Conservation (phyloP, 345 rosid genomes). For the Passiflora organensis region DNA sequence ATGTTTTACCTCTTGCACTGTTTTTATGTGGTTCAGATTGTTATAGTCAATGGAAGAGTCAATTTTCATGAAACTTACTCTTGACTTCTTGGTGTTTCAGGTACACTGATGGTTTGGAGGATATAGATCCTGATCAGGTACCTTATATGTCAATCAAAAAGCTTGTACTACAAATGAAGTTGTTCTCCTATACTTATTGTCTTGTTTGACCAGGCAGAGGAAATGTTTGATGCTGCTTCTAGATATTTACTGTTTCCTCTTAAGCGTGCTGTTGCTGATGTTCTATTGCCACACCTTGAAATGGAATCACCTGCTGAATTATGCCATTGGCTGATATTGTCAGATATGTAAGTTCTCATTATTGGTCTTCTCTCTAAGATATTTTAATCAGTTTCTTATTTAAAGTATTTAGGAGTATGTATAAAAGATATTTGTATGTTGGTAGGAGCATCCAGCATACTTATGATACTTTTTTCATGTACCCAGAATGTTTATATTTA, state of each 20-base stretch:
- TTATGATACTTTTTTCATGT: background rate
- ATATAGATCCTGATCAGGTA: constrained; percentile 80
- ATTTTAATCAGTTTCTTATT: constrained; percentile 2
- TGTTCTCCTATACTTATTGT: constrained; percentile 7
- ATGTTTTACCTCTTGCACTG: constrained; percentile 8
- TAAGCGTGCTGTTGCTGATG: constrained; percentile 95
- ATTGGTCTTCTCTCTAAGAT: constrained; percentile 7
- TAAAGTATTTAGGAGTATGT: background rate
- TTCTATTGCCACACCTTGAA: constrained; percentile 71
- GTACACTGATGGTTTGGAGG: constrained; percentile 92
- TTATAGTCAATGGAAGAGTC: constrained; percentile 2
- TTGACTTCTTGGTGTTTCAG: constrained; percentile 40
- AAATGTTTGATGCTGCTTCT: constrained; percentile 94
- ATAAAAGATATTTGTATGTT: background rate
- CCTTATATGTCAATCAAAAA: constrained; percentile 6
- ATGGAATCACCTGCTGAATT: constrained; percentile 74
- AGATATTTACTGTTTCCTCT: constrained; percentile 89
- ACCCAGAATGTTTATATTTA: background rate
- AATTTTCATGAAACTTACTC: constrained; percentile 15
- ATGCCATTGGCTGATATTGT: constrained; percentile 81
- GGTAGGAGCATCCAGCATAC: background rate
- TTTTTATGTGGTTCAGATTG: background rate
- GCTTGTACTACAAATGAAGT: constrained; percentile 4
- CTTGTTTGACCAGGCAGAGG: constrained; percentile 63
- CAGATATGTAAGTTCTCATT: constrained; percentile 65